Percentiles rank a stretch among this genome's conserved stretches.
These are phyloP conservation scores for Malania oleifera DNA, from an alignment of 164 flowering plant species.

Conservation along the genomic window DNA sequence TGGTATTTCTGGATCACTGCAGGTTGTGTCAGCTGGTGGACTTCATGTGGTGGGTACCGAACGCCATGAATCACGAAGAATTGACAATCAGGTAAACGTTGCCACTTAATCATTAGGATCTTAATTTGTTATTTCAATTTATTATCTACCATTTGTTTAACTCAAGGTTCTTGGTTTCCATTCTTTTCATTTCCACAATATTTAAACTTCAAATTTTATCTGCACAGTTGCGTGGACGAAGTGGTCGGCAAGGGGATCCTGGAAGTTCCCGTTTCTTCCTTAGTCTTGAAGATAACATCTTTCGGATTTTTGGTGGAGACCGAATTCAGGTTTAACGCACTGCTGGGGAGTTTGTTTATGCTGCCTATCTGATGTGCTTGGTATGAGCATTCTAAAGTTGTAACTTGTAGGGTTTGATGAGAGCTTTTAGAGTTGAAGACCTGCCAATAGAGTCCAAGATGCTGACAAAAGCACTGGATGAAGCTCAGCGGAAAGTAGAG, in stretches of 20 bases:
- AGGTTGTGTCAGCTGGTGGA: constrained; percentile 96
- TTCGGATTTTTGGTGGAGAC: constrained; percentile 94
- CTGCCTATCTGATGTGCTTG: background rate
- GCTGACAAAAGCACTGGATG: constrained; percentile 95
- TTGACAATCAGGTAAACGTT: constrained; percentile 88
- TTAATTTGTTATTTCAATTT: background rate
- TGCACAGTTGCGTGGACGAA: constrained; percentile 87
- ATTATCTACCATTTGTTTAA: too few species aligned
- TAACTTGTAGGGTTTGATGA: constrained; percentile 81
- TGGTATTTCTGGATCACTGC: constrained; percentile 8
- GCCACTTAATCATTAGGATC: background rate
- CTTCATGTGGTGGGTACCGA: constrained; percentile 98
- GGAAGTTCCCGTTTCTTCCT: constrained; percentile 96
- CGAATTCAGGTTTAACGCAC: constrained; percentile 69
- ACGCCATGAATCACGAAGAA: constrained; percentile 96
- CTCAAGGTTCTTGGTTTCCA: too few species aligned
- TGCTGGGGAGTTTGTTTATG: background rate
- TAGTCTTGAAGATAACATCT: constrained; percentile 97
- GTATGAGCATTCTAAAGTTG: constrained; percentile 7
- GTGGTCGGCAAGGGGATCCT: constrained; percentile 99
- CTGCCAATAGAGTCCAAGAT: constrained; percentile 93
- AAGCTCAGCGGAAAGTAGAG: constrained; percentile 98
- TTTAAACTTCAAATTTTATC: constrained; percentile 5
- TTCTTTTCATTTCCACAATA: too few species aligned
- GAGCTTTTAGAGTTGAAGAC: constrained; percentile 96